phyloP scores from a whole-genome alignment of 1,284 basidiomycete species.

The Cerioporus squamosus region DNA sequence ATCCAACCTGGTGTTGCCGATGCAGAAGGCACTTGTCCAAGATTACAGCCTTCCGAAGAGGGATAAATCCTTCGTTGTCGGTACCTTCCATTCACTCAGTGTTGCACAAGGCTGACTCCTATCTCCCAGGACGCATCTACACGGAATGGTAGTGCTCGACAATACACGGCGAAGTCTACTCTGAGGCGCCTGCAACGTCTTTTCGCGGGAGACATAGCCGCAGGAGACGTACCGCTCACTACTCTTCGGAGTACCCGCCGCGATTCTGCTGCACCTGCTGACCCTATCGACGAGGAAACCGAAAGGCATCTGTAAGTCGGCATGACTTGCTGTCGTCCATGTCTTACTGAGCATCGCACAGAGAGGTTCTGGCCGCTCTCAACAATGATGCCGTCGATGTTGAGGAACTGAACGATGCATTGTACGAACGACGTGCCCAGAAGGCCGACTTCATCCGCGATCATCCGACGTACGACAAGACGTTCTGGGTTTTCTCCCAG shows the following conservation, averaged over 20 bases:
- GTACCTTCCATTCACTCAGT: not conserved
- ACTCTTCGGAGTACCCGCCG: constrained; percentile 52
- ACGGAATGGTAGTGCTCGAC: constrained; percentile 38
- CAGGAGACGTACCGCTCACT: constrained; percentile 66
- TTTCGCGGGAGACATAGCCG: constrained; percentile 64
- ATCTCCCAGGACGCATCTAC: constrained; percentile 15
- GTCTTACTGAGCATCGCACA: constrained; percentile 31
- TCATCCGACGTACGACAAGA: constrained; percentile 91
- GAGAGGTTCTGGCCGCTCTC: constrained; percentile 69
- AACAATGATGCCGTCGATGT: constrained; percentile 52
- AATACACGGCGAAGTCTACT: constrained; percentile 62
- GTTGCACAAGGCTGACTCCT: not conserved
- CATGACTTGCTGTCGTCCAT: not conserved
- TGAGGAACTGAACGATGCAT: constrained; percentile 62
- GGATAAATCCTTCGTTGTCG: constrained; percentile 29
- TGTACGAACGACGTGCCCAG: constrained; percentile 78
- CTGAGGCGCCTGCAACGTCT: constrained; percentile 65
- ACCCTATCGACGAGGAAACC: constrained; percentile 61
- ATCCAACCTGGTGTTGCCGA: constrained; percentile 73
- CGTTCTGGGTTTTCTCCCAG: constrained; percentile 91
- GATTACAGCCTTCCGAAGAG: constrained; percentile 53
- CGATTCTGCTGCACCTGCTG: constrained; percentile 45
- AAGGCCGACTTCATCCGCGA: constrained; percentile 89
- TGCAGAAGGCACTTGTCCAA: constrained; percentile 77
- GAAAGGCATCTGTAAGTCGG: constrained; percentile 70